Base-by-base conservation (phyloP, 352 stramenopile genomes). In the Phytophthora pseudosyringae region DNA sequence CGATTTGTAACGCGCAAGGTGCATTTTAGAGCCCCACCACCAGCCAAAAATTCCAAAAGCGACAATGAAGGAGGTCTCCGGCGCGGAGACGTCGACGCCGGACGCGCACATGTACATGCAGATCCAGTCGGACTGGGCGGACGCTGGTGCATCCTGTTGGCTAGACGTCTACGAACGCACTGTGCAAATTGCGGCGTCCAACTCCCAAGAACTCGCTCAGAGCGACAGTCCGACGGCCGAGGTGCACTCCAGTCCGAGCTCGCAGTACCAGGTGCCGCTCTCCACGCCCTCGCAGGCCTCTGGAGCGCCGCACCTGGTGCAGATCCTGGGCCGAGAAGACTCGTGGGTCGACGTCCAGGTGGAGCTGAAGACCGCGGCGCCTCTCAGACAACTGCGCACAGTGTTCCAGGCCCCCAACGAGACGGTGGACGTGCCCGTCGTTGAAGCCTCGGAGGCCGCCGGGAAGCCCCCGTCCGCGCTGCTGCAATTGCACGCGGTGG, bases 351-450 rank as follows among this genome's bases (percentile, higher is more conserved):
- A 89, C 46, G 71, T 88, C 9, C 69, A 69, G 53, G 76, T 70
- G 35, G 41, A 57, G 18, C 33, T 58, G 9, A 63, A 64, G 28
- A n/a, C 45, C 3, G 35, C 38, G 5, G 36, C 55, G 45, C 35
- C 52, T 40, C 36, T 67, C 3, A 47, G 51, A 45, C 35, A 61
- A 45, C 45, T 71, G n/a, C 66, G 46, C 12, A 81, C 67, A 12
- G 69, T 88, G 5, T 92, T 92, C 69, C 81, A 90, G 59, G 64
- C 80, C 29, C 71, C 83, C 5, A 71, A 60, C n/a, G 73, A 76
- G 16, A 66, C 48, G 11, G 31, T 87, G 18, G 68, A 81, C 41
- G 53, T 83, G 1, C 64, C 69, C 1, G 28, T 54, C 25, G 18
- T 31, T 40, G 40, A 36, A 12, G 38, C 12, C 29, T 43, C 26